Evolutionary conservation across 305 asterid genomes (phyloP).

Genomic region (Fraxinus baroniana): DNA sequence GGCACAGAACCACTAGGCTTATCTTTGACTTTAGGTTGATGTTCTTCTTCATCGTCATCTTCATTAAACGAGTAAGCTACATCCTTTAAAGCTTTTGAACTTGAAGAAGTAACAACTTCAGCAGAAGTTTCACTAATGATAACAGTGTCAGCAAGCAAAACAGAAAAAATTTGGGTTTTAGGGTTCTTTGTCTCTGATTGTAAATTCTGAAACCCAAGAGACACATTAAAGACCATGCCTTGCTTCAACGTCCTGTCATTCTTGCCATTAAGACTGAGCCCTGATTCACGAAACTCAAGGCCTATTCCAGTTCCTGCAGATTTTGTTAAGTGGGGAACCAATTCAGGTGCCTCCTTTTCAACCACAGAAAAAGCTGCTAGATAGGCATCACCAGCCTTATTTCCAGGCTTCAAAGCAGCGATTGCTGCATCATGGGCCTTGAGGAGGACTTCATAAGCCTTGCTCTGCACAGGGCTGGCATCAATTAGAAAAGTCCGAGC

Average conservation of each 20-base stretch:
- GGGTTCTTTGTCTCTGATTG: conserved; percentile 41
- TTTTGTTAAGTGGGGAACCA: conserved; percentile 51
- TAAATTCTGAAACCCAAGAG: conserved; percentile 71
- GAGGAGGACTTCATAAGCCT: conserved; percentile 70
- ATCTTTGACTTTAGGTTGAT: conserved; percentile 30
- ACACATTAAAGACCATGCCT: conserved; percentile 70
- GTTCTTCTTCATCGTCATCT: conserved; percentile 50
- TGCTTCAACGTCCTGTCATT: conserved; percentile 52
- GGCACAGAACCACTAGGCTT: conserved; percentile 32
- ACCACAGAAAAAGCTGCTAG: conserved; percentile 60
- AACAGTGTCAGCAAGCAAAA: conserved; percentile 70
- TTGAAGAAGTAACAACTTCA: conserved; percentile 46
- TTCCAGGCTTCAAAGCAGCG: conserved; percentile 61
- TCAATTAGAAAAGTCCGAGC: conserved; percentile 75
- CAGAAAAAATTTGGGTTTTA: conserved; percentile 47
- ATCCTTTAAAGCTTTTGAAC: conserved; percentile 52
- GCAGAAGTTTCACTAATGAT: conserved; percentile 37
- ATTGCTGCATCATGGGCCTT: conserved; percentile 78
- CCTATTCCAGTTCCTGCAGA: conserved; percentile 87
- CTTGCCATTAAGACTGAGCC: conserved; percentile 51
- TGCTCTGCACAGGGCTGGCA: conserved; percentile 49
- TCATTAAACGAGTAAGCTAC: conserved; percentile 58
- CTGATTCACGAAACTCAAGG: conserved; percentile 75
- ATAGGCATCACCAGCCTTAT: conserved; percentile 47
- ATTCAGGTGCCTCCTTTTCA: conserved; percentile 63